A percentile compares a stretch with the other conserved stretches of the same genome.
phyloP scores from a whole-genome alignment of 1,284 basidiomycete species.

The Ustilago curta region DNA sequence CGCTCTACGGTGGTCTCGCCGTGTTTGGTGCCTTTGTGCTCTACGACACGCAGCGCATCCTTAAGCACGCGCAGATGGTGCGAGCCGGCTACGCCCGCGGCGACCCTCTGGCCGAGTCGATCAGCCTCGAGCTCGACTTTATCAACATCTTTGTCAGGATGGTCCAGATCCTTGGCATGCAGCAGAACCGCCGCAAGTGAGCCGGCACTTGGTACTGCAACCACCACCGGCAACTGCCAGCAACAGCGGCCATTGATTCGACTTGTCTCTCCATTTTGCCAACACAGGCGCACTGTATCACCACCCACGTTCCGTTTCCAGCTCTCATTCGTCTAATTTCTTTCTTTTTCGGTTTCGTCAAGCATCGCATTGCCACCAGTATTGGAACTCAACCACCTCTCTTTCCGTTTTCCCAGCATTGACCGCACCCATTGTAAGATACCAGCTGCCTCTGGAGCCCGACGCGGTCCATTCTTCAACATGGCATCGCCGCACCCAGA shows the following conservation, averaged over 20 bases:
- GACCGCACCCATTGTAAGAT: constrained; percentile 32
- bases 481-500: constrained; percentile 4
- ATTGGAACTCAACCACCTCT: constrained; percentile 18
- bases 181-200: constrained; percentile 68
- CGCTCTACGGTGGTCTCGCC: constrained; percentile 82
- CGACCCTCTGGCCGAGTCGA: constrained; percentile 83
- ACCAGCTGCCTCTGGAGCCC: constrained; percentile 18
- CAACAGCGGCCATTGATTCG: not conserved
- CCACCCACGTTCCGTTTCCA: constrained; percentile 13
- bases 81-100: constrained; percentile 77
- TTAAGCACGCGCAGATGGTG: constrained; percentile 80
- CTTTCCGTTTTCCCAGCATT: not conserved
- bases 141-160: constrained; percentile 80
- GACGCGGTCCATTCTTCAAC: not conserved
- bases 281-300: constrained; percentile 26
- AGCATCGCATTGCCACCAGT: constrained; percentile 24
- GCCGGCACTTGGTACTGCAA: not conserved
- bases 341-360: constrained; percentile 2
- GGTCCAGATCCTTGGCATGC: constrained; percentile 80
- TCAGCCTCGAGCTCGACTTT: constrained; percentile 83
- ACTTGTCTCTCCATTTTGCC: constrained; percentile 2
- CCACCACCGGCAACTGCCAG: not conserved
- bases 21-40: constrained; percentile 88
- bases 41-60: constrained; percentile 85
- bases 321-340: not conserved